Evolutionary conservation across 1,139 yeast species (phyloP), one percentile per base, ranked within the genome.

Genomic region (Pneumocystis canis): DNA sequence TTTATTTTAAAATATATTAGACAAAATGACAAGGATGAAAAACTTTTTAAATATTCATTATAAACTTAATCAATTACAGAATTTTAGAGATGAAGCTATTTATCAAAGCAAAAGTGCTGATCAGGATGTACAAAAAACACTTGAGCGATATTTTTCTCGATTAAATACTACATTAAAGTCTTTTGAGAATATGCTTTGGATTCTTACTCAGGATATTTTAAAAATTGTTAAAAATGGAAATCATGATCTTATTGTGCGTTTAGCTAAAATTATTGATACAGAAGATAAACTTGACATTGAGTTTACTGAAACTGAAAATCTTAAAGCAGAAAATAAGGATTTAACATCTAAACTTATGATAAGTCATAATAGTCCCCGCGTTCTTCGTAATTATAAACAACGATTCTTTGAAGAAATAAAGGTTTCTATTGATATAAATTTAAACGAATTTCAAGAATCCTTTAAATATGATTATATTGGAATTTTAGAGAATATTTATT

Each of bases 241-340:
- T 71, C 73, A 75, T 39, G 82, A 85, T 35, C 76, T 89, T 67
- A 84, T 88, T 1, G 84, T 83, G 59, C 82, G 92, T 63, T 73
- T 87, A 60, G 83, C 89, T 54, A 85, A 87, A 68, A 81, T 94
- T 35, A 78, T 94, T 58, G 95, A 89, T 66, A 80, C 77, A 67
- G 99, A 94, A 72, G 87, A 86, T 67, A 78, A 80, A 56, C 89
- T 87, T 69, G 98, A 92, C 70, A 68, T 71, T 63, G 70, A 71
- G 62, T 76, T 71, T 71, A 63, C 72, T 75, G 67, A 70, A 66
- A 62, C 69, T 66, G 30, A 73, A 66, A 65, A 73, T 67, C 67
- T 67, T 68, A 56, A 75, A 70, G 41, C 70, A 62, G 58, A 67
- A 61, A 60, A 61, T 33, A 58, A 60, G 11, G 63, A 61, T 58